These are phyloP conservation scores for Ceratocystis diversiconidia DNA, from an alignment of 2,329 filamentous ascomycete species.

Conservation along the genomic window DNA sequence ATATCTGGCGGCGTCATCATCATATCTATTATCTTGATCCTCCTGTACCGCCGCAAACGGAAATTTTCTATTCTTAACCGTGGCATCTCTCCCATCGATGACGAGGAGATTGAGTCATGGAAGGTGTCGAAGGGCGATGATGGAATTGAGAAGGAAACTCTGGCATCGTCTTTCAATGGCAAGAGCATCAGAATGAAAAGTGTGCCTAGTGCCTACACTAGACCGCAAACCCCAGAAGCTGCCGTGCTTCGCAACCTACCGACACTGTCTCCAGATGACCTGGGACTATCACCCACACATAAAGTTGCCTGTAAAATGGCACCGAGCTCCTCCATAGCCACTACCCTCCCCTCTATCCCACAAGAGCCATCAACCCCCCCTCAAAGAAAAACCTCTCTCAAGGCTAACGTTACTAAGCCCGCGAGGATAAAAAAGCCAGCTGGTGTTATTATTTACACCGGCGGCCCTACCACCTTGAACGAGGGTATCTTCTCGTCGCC, in stretches of 20 bases:
- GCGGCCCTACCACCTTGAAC: not conserved
- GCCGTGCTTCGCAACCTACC: not conserved
- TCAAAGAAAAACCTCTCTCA: slow-evolving; percentile 9
- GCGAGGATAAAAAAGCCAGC: slow-evolving; percentile 31
- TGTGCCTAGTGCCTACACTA: not conserved
- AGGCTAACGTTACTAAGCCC: slow-evolving; percentile 20
- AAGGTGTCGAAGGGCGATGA: slow-evolving; percentile 29
- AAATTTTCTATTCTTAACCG: slow-evolving; percentile 35
- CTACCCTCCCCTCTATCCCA: slow-evolving; percentile 20
- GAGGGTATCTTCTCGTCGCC: slow-evolving; percentile 18
- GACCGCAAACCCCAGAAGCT: not conserved
- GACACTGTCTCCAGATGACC: not conserved
- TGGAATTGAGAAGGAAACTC: slow-evolving; percentile 22
- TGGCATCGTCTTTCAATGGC: not conserved
- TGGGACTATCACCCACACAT: not conserved
- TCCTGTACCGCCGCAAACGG: slow-evolving; percentile 29
- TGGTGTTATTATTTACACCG: slow-evolving; percentile 41
- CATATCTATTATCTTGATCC: slow-evolving; percentile 24
- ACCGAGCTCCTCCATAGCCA: slow-evolving; percentile 16
- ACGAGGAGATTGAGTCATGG: slow-evolving; percentile 54
- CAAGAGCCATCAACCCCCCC: slow-evolving; percentile 24
- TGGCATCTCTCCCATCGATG: slow-evolving; percentile 46
- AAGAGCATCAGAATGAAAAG: not conserved
- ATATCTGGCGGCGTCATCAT: slow-evolving; percentile 30
- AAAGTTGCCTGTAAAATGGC: slow-evolving; percentile 15